Percentiles rank a stretch among this genome's conserved stretches.
These are phyloP conservation scores for Magnusiomyces suaveolens DNA, from an alignment of 1,139 yeast species.

Conservation along the genomic window DNA sequence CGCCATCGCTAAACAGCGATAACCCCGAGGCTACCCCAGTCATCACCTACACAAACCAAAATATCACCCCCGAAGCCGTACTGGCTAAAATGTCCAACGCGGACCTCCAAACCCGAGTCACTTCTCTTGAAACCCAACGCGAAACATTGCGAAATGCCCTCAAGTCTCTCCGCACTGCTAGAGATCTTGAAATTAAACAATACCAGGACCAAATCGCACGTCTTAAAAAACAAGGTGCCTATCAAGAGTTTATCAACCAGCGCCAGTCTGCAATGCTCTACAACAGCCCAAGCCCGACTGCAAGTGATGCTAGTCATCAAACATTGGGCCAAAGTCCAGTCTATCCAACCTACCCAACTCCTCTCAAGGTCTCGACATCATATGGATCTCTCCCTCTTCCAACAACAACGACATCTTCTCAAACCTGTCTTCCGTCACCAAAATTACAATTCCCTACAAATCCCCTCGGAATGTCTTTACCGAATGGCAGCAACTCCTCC, in stretches of 20 bases:
- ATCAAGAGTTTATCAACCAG: conserved; percentile 3
- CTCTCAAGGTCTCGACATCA: neutral
- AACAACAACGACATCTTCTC: neutral
- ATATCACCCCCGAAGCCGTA: neutral
- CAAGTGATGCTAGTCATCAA: neutral
- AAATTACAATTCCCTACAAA: neutral
- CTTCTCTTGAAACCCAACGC: conserved; percentile 41
- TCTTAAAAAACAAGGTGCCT: conserved; percentile 10
- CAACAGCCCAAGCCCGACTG: neutral
- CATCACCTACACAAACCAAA: neutral
- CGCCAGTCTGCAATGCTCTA: conserved; percentile 2
- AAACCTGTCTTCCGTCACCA: neutral
- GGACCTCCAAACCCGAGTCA: conserved; percentile 20
- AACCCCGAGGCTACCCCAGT: neutral
- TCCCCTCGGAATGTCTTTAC: neutral
- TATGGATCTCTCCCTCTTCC: neutral
- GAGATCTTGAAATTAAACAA: conserved; percentile 30
- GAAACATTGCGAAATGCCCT: conserved; percentile 51
- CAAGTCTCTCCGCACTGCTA: conserved; percentile 30
- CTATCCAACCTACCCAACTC: neutral
- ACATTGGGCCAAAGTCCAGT: neutral
- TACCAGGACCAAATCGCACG: conserved; percentile 26
- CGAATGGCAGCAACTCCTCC: neutral
- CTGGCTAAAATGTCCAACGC: conserved; percentile 4
- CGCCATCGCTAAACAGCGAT: neutral